phyloP scores from a whole-genome alignment of 2,329 filamentous ascomycete genomes.

The Clonostachys rosea region DNA sequence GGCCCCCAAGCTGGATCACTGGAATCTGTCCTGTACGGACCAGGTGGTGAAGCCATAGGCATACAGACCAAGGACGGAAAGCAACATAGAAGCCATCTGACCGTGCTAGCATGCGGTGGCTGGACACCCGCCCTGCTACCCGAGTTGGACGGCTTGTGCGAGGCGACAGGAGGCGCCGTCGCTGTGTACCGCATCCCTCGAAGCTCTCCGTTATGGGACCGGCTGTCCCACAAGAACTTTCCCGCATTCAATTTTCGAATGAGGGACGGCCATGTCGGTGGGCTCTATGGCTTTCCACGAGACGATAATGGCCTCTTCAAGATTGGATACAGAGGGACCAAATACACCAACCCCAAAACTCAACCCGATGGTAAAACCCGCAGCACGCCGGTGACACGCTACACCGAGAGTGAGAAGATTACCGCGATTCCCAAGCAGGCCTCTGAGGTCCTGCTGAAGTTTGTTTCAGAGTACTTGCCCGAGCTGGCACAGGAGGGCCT shows the following conservation, averaged over 20 bases:
- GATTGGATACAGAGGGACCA: conserved; percentile 44
- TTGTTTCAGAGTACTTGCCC: conserved; percentile 33
- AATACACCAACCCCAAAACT: conserved; percentile 37
- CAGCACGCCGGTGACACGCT: conserved; percentile 33
- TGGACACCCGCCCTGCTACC: conserved; percentile 9
- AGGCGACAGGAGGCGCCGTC: conserved; percentile 9
- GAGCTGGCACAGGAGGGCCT: conserved; percentile 28
- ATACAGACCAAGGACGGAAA: conserved; percentile 29
- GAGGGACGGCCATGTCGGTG: conserved; percentile 20
- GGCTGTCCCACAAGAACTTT: conserved; percentile 6
- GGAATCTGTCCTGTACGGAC: conserved; percentile 12
- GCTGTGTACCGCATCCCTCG: conserved; percentile 6
- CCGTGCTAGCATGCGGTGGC: conserved; percentile 7
- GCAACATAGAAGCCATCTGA: conserved; percentile 15
- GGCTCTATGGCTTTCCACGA: conserved; percentile 43
- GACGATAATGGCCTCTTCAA: conserved; percentile 37
- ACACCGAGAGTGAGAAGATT: conserved; percentile 14
- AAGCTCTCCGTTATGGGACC: conserved; percentile 2
- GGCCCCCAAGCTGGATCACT: conserved; percentile 21
- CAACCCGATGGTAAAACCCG: conserved; percentile 27
- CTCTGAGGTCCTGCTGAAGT: conserved; percentile 16
- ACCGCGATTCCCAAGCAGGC: conserved; percentile 18
- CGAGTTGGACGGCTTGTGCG: conserved; percentile 8
- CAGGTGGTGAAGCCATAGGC: conserved; percentile 19
- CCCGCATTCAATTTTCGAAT: conserved; percentile 22